Base-by-base conservation (phyloP, 805 yeast species). In the Lipomyces yamanashiensis region DNA sequence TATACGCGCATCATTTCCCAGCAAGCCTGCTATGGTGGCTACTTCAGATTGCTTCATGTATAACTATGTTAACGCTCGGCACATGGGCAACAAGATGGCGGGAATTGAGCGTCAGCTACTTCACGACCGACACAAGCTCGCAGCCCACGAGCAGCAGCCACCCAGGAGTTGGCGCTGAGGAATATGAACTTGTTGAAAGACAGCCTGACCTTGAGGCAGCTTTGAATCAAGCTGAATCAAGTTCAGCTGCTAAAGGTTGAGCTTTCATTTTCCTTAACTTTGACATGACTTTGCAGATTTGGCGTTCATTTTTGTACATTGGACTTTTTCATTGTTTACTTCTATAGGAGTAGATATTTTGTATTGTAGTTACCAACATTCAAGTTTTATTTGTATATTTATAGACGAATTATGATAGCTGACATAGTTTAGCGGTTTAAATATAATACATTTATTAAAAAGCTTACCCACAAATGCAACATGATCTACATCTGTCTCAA, bases 41-140 rank as follows among this genome's bases (percentile, higher is more conserved):
- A 21, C 76, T 92, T 51, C 98, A 92, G 74, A 70, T 85, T 0
- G 74, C 84, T 2, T 88, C 96, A 47, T 85, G 89, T 2, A 76
- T 82, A 0, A 76, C 91, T 4, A 81, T 93, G 79, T 89, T 91
- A 4, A 80, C 87, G 8, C 80, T 93, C 64, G 96, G 98, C 0
- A 90, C 96, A 0, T 93, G 93, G 84, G 85, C 92, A 17, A 85
- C 96, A 0, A 84, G 96, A 69, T 92, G 98, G 97, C 85, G 87
- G 69, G 99, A 93, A 74, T 79, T 93, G 59, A 82, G 92, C 71
- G 89, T 90, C 45, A 90, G 97, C 0, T 93, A 95, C 72, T 93
- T 95, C 70, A 51, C 28, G 28, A 28, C 59, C 7, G 41, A 54
- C n/a, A 37, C 60, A 5, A 58, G 56, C 28, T 28, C 28, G 28